Evolutionary conservation across 192 early-diverging fungal genomes (phyloP), one percentile per base, ranked within the genome.

Genomic region (Haplosporangium gracile): DNA sequence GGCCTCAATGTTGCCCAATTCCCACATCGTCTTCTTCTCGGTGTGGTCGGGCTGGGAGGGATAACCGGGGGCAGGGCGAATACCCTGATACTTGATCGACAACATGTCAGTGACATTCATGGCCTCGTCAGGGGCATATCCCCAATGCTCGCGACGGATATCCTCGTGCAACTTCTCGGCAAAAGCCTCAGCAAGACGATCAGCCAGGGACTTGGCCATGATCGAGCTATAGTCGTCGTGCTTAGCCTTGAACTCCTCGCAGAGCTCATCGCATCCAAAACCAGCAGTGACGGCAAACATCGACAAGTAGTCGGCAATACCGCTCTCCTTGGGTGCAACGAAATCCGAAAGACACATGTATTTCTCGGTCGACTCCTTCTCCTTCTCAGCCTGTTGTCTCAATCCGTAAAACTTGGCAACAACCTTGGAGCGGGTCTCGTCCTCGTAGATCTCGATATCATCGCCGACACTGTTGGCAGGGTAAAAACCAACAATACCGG

Each of bases 21-120:
- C 90, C 97, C 97, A 99, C 96, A 99, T 97, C 36, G 96, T 96
- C 74, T 81, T 80, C 92, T 99, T 99, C 88, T 99, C 97, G 1
- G 96, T 95, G 85, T 99, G 97, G 77, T 99, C 97, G 20, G 97
- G 97, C 86, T 99, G 97, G 34, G 94, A 97, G 36, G 97, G 97
- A 82, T 99, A 99, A 32, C 97, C 97, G 2, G 97, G 97, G 0
- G 97, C 97, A 3, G 97, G 97, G 18, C 97, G 95, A 78, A 99
- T 99, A 72, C 97, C 97, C 83, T 96, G 94, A 89, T 99, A 99
- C 86, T 97, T 96, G 83, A 99, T 94, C 86, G 94, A 93, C 82
- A 99, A 92, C 92, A 98, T 83, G 45, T 97, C 97, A 73, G 93
- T 92, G 43, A 95, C 91, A 38, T 93, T 88, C 72, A 99, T 90